A percentile compares a stretch with the other conserved stretches of the same genome.
These are phyloP conservation scores for Yamadazyma atmosphaerica DNA, from an alignment of 1,139 yeast genomes.

Conservation along the genomic window DNA sequence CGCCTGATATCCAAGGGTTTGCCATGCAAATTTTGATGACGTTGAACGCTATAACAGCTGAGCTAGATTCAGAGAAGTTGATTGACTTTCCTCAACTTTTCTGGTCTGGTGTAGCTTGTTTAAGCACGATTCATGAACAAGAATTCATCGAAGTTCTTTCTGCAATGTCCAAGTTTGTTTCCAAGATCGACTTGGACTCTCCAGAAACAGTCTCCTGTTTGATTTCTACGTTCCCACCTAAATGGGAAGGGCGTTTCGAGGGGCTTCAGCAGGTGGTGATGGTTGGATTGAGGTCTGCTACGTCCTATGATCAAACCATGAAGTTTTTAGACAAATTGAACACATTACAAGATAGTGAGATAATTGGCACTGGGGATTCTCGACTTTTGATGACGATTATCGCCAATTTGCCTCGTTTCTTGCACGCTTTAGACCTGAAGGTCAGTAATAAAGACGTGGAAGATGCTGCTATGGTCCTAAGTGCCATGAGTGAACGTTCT, in stretches of 20 bases:
- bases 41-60: slow-evolving; percentile 85
- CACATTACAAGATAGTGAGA: slow-evolving; percentile 66
- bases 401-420: slow-evolving; percentile 79
- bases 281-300: slow-evolving; percentile 80
- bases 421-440: slow-evolving; percentile 71
- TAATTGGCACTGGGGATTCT: slow-evolving; percentile 72
- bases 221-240: slow-evolving; percentile 85
- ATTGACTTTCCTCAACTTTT: slow-evolving; percentile 90
- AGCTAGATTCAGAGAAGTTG: slow-evolving; percentile 72
- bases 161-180: slow-evolving; percentile 75
- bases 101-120: slow-evolving; percentile 94
- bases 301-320: slow-evolving; percentile 77
- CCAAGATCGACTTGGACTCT: slow-evolving; percentile 84
- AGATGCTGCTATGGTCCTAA: slow-evolving; percentile 59
- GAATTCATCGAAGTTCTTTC: slow-evolving; percentile 88
- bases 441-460: slow-evolving; percentile 52
- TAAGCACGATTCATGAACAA: slow-evolving; percentile 87
- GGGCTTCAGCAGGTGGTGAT: slow-evolving; percentile 80
- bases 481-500: slow-evolving; percentile 59
- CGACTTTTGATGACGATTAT: slow-evolving; percentile 71
- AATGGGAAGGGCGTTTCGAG: slow-evolving; percentile 93
- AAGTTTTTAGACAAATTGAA: slow-evolving; percentile 73
- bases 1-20: slow-evolving; percentile 90
- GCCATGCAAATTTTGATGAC: slow-evolving; percentile 98
- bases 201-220: slow-evolving; percentile 83